phyloP scores from a whole-genome alignment of 768 basidiomycete genomes.

The Nevesoporus exiguus region DNA sequence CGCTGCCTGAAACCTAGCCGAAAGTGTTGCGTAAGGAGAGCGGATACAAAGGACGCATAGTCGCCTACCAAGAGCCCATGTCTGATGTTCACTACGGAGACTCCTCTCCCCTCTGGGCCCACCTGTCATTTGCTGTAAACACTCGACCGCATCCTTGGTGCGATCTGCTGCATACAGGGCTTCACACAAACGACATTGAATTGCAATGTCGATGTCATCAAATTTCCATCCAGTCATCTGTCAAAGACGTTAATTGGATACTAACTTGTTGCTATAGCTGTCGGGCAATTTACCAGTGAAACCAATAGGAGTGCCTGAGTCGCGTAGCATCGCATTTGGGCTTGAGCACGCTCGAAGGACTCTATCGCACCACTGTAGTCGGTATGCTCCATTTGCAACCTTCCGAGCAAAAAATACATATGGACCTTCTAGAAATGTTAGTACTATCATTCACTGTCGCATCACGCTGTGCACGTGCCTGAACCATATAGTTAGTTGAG shows the following conservation, averaged over 20 bases:
- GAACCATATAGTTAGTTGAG: neutral
- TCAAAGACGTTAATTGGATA: neutral
- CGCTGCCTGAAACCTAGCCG: neutral
- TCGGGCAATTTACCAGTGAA: conserved; percentile 1
- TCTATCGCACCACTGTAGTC: neutral
- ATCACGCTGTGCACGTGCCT: neutral
- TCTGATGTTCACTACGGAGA: neutral
- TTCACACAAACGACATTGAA: neutral
- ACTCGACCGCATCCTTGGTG: too few species aligned
- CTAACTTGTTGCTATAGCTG: too few species aligned
- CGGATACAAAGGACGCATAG: too few species aligned
- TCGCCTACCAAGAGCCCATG: neutral
- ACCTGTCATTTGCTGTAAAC: neutral
- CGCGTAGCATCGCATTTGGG: neutral
- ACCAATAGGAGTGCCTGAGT: neutral
- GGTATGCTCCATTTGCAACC: neutral
- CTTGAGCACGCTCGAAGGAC: neutral
- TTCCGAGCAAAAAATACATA: neutral
- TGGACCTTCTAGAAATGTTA: neutral
- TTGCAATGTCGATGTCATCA: neutral
- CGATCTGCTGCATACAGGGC: neutral
- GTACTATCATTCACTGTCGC: too few species aligned
- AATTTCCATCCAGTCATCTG: conserved; percentile 9
- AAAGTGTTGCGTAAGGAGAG: neutral
- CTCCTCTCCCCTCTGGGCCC: neutral